phyloP scores from a whole-genome alignment of 1,139 yeast species.

The Yamadazyma blattariae region DNA sequence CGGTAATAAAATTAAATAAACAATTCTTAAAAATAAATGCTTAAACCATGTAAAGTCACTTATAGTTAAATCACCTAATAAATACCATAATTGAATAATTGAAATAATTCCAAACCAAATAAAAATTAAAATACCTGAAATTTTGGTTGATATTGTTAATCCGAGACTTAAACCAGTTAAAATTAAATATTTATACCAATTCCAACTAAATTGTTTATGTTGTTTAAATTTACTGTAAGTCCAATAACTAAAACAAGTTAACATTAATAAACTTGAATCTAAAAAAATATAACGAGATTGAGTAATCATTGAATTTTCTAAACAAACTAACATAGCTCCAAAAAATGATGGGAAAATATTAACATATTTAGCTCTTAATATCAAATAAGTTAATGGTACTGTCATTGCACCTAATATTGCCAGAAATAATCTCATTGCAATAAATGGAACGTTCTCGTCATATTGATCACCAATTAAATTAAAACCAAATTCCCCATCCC shows the following conservation, averaged over 20 bases:
- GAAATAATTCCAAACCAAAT: constrained; percentile 48
- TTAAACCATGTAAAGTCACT: constrained; percentile 25
- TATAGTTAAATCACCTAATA: constrained; percentile 55
- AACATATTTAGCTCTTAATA: constrained; percentile 47
- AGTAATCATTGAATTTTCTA: constrained; percentile 55
- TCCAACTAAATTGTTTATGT: constrained; percentile 28
- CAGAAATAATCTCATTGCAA: constrained; percentile 33
- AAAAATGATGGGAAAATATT: constrained; percentile 39
- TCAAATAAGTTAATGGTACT: constrained; percentile 45
- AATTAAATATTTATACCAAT: constrained; percentile 45
- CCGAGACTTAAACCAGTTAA: constrained; percentile 54
- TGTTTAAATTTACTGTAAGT: constrained; percentile 42
- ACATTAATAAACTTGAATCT: constrained; percentile 50
- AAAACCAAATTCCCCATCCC: constrained; percentile 42
- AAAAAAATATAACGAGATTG: constrained; percentile 49
- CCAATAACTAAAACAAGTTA: constrained; percentile 40
- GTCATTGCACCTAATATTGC: constrained; percentile 42
- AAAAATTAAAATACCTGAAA: constrained; percentile 52
- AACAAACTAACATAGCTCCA: constrained; percentile 42
- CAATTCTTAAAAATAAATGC: constrained; percentile 29
- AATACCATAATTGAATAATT: constrained; percentile 48
- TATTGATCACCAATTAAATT: constrained; percentile 31
- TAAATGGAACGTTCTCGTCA: constrained; percentile 29
- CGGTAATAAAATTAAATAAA: constrained; percentile 47
- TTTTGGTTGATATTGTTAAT: constrained; percentile 47